These are phyloP conservation scores for Persicaria maculosa DNA, from an alignment of 148 eudicot genomes.

Conservation along the genomic window DNA sequence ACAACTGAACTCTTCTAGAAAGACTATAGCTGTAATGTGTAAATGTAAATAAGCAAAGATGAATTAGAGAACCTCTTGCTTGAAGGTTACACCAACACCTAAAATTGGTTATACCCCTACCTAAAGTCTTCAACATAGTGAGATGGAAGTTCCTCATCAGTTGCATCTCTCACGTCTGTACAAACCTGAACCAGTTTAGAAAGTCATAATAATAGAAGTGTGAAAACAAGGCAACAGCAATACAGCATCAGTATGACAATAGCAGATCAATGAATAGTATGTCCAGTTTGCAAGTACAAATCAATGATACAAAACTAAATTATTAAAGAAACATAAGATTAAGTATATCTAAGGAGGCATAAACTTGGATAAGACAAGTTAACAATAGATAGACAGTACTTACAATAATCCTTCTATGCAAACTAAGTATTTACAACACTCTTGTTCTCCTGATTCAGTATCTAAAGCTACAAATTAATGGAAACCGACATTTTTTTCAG, in stretches of 20 bases:
- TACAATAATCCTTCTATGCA: neutral
- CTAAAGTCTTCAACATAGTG: constrained; percentile 78
- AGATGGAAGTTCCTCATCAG: constrained; percentile 91
- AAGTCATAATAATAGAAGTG: constrained; percentile 26
- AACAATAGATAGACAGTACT: neutral
- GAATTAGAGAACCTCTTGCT: neutral
- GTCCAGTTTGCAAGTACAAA: neutral
- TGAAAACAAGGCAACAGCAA: constrained; percentile 5
- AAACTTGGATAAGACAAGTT: neutral
- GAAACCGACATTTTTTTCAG: neutral
- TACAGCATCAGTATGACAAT: neutral
- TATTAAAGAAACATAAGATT: neutral
- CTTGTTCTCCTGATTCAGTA: neutral
- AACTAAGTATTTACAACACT: too few species aligned
- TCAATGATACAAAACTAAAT: neutral
- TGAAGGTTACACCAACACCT: constrained; percentile 4
- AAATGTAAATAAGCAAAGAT: neutral
- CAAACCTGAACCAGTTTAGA: constrained; percentile 72
- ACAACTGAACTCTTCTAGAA: neutral
- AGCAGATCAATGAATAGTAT: neutral
- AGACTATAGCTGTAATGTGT: neutral
- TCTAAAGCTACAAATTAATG: neutral
- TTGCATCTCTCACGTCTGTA: constrained; percentile 75
- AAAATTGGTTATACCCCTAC: constrained; percentile 28
- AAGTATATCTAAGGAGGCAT: neutral